Base-by-base conservation (phyloP, 1,284 basidiomycete species). In the Puccinia triticina region DNA sequence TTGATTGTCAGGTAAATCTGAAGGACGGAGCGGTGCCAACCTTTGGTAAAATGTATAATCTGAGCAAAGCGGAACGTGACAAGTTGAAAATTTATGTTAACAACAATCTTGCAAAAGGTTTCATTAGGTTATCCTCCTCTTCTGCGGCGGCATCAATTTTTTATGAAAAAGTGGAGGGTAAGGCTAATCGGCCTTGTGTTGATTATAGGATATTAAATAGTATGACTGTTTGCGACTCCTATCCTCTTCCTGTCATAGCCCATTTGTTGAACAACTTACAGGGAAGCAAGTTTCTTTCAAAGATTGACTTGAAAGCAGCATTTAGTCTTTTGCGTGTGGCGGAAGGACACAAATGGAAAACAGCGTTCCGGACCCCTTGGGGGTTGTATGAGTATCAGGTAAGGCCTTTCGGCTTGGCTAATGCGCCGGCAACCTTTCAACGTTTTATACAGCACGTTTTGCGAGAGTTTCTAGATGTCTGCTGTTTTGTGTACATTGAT, bases 371-470 rank as follows among this genome's bases (percentile, higher is more conserved):
- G 5, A 77, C 75, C 1, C 75, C 75, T 7, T 64, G 66, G 64
- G 77, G 77, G 16, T 43, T 79, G 18, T 79, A 57, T 40, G 77
- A 79, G 43, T 79, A 71, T 34, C 14, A 21, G 5, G n/a, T 69
- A 0, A 57, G 53, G 77, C 66, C 77, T 10, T 71, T 71, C 71
- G 77, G 77, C 0, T 53, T 79, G 7, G 64, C 61, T 59, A 59
- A 80, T 73, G 66, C 67, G 2, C 78, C 78, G 7, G 66, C 78
- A 3, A 48, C 69, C 11, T 80, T 72, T 61, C 78, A 80, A 37
- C 5, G 34, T 7, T 80, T 80, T 73, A 73, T 73, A 23, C 78
- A 80, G 43, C 40, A 48, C 16, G 34, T 59, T 21, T 48, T 80
- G 29, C 8, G 53, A 14, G 78, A 80, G 32, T 32, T 14, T 34